These are phyloP conservation scores for Pleurostoma richardsiae DNA, from an alignment of 2,329 filamentous ascomycete species.

Conservation along the genomic window DNA sequence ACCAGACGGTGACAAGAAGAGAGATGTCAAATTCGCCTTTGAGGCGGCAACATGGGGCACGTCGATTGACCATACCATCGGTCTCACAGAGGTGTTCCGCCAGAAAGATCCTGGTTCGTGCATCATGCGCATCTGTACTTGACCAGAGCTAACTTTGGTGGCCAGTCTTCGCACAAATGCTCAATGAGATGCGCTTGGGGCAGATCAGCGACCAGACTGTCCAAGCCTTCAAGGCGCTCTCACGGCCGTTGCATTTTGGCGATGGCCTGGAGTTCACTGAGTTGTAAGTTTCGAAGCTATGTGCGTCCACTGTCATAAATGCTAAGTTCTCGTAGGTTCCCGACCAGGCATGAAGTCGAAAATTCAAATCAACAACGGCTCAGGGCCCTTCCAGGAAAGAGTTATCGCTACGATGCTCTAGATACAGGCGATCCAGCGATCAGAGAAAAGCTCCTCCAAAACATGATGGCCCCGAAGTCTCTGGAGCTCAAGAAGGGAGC, in stretches of 20 bases:
- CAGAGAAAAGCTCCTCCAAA: conserved; percentile 73
- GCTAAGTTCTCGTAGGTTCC: conserved; percentile 50
- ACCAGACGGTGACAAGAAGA: conserved; percentile 63
- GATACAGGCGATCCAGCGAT: conserved; percentile 70
- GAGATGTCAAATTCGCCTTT: conserved; percentile 82
- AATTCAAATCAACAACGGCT: conserved; percentile 75
- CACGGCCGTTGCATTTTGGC: conserved; percentile 64
- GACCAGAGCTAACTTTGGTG: conserved; percentile 16
- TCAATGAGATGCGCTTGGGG: conserved; percentile 96
- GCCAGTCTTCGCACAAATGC: conserved; percentile 80
- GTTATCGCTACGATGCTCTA: conserved; percentile 63
- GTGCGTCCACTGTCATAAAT: conserved; percentile 13
- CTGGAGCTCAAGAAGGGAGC: conserved; percentile 85
- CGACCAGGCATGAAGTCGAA: conserved; percentile 86
- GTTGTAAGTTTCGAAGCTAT: conserved; percentile 42
- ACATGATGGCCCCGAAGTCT: conserved; percentile 85
- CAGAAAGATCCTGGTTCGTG: conserved; percentile 71
- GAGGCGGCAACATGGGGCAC: conserved; percentile 89
- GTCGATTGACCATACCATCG: conserved; percentile 91
- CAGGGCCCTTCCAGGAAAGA: conserved; percentile 62
- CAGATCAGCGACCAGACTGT: conserved; percentile 74
- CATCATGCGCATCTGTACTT: not conserved
- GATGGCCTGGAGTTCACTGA: conserved; percentile 82
- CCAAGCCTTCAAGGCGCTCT: conserved; percentile 67
- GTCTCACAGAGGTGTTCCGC: conserved; percentile 91